A percentile compares a stretch with the other conserved stretches of the same genome.
phyloP scores from a whole-genome alignment of 306 rosid genomes.

The Rosa rugosa region DNA sequence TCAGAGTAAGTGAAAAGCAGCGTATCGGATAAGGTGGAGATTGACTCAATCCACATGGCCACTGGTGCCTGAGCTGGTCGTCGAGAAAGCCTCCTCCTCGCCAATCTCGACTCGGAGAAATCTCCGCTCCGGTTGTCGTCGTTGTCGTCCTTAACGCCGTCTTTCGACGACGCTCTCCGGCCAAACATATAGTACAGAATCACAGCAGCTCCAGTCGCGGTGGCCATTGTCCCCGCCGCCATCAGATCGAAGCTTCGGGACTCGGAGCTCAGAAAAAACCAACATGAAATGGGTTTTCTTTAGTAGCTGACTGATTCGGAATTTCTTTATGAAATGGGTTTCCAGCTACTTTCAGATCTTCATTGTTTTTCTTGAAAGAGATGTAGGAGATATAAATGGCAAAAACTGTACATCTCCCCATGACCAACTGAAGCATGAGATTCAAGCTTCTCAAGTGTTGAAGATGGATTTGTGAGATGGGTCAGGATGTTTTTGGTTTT shows the following conservation, averaged over 20 bases:
- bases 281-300: too few species aligned
- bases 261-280: slow-evolving; percentile 8
- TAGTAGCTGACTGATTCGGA: too few species aligned
- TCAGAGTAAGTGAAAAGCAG: slow-evolving; percentile 84
- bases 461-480: too few species aligned
- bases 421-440: slow-evolving; percentile 47
- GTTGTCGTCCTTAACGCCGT: slow-evolving; percentile 5
- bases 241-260: slow-evolving; percentile 33
- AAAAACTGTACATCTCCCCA: slow-evolving; percentile 61
- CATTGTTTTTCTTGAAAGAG: slow-evolving; percentile 26
- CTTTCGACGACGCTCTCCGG: slow-evolving; percentile 45
- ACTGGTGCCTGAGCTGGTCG: slow-evolving; percentile 85
- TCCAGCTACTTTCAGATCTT: too few species aligned
- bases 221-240: slow-evolving; percentile 95
- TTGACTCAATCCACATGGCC: slow-evolving; percentile 79
- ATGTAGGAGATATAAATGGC: slow-evolving; percentile 76
- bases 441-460: slow-evolving; percentile 27
- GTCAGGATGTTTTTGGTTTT: too few species aligned
- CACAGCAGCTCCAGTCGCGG: slow-evolving; percentile 92
- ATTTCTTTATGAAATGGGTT: too few species aligned
- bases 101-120: slow-evolving; percentile 63
- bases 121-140: slow-evolving; percentile 39
- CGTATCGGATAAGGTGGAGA: slow-evolving; percentile 77
- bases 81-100: slow-evolving; percentile 63
- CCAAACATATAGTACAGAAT: slow-evolving; percentile 57